Conservation (phyloP, 768 basidiomycete species). For the Russula lepida region DNA sequence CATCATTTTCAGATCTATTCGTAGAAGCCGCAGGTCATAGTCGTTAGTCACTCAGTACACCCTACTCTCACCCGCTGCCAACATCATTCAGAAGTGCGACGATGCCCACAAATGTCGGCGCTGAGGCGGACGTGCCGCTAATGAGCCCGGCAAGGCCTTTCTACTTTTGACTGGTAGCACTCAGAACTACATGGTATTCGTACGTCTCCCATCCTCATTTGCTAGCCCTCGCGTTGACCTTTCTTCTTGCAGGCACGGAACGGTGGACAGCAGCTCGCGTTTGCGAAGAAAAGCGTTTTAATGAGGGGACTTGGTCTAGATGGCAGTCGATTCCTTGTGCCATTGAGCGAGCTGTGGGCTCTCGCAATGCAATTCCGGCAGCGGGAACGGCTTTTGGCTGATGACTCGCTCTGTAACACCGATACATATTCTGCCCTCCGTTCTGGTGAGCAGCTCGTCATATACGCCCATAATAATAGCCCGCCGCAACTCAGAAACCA, state of each 20-base stretch:
- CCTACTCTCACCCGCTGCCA: not conserved
- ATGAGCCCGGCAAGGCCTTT: not conserved
- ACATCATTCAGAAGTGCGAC: conserved; percentile 47
- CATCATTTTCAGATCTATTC: not conserved
- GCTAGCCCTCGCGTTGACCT: not conserved
- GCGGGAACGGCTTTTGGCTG: not conserved
- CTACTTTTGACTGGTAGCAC: not conserved
- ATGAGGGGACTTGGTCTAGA: not conserved
- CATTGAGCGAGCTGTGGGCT: not conserved
- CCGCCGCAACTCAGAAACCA: not conserved
- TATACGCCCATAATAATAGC: not conserved
- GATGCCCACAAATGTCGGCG: conserved; percentile 57
- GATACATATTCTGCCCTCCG: not conserved
- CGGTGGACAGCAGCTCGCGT: not conserved
- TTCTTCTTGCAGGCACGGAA: not conserved
- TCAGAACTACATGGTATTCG: not conserved
- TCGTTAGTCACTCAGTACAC: not conserved
- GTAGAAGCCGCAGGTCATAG: not conserved
- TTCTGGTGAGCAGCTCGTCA: not conserved
- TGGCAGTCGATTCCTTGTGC: not conserved
- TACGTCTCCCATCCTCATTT: not conserved
- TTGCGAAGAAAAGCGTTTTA: not conserved
- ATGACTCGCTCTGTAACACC: not conserved
- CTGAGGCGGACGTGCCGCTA: conserved; percentile 56
- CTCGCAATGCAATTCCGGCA: not conserved